phyloP scores from a whole-genome alignment of 768 basidiomycete genomes.

The Antrodiella citrinella region DNA sequence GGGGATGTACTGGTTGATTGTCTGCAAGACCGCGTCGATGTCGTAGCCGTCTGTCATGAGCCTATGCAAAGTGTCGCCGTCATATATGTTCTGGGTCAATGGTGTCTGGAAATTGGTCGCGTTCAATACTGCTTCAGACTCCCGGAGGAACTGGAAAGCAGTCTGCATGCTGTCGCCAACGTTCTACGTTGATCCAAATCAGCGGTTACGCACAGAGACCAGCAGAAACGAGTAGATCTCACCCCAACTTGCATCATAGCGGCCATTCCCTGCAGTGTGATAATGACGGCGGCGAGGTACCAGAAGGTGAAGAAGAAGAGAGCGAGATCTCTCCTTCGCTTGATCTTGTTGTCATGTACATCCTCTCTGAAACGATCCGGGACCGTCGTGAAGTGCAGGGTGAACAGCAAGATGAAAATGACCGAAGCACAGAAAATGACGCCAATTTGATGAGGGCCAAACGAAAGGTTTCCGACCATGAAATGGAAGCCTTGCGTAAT shows the following conservation, averaged over 20 bases:
- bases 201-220: not conserved
- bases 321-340: not conserved
- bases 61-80: not conserved
- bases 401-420: not conserved
- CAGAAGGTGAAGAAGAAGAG: not conserved
- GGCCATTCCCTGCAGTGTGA: not conserved
- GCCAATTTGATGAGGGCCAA: not conserved
- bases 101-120: not conserved
- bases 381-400: not conserved
- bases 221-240: not conserved
- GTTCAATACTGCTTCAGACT: not conserved
- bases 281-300: not conserved
- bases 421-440: not conserved
- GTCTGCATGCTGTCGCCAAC: not conserved
- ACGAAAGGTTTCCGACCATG: not conserved
- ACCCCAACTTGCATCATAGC: not conserved
- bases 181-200: not conserved
- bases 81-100: not conserved
- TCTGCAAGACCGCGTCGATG: not conserved
- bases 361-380: not conserved
- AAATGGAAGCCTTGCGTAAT: not conserved
- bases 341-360: not conserved
- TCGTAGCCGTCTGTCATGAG: not conserved
- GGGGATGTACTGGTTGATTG: not conserved
- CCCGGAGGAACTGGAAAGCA: not conserved